phyloP scores from a whole-genome alignment of 2,329 filamentous ascomycete genomes.

The Macrophomina pseudophaseolina region DNA sequence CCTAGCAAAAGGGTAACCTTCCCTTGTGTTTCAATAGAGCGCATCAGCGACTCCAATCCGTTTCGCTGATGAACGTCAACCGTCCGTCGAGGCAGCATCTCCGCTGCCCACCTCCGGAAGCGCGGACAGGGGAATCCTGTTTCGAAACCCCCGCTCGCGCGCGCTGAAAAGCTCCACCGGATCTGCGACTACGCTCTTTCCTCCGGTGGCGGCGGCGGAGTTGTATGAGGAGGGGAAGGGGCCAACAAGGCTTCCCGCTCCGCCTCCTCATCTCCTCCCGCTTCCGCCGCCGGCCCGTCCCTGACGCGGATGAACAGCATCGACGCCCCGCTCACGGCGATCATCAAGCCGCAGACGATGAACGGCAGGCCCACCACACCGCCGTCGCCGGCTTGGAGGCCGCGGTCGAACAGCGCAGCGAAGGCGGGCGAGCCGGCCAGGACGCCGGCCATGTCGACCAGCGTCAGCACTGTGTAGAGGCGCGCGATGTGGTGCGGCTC shows the following conservation, averaged over 20 bases:
- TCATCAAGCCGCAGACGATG: constrained; percentile 43
- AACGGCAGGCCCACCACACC: constrained; percentile 58
- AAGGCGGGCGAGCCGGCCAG: constrained; percentile 55
- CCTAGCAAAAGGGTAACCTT: not conserved
- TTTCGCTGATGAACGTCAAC: not conserved
- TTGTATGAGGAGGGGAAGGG: too few species aligned
- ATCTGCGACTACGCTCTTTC: not conserved
- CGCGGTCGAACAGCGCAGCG: constrained; percentile 53
- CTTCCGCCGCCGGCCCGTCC: not conserved
- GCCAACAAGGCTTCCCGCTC: not conserved
- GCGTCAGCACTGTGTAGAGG: constrained; percentile 58
- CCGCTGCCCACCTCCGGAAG: not conserved
- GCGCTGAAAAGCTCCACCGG: not conserved
- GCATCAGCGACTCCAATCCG: too few species aligned
- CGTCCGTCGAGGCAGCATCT: not conserved
- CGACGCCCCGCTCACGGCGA: not conserved
- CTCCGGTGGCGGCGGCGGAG: not conserved
- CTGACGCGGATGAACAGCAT: not conserved
- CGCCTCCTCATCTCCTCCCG: not conserved
- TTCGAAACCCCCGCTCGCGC: not conserved
- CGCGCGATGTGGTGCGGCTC: constrained; percentile 60
- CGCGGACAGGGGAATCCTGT: not conserved
- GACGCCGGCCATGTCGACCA: constrained; percentile 57
- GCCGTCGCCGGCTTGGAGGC: constrained; percentile 52
- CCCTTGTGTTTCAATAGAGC: not conserved